Base-by-base conservation (phyloP, 208 protist genomes). In the Novymonas esmeraldas region DNA sequence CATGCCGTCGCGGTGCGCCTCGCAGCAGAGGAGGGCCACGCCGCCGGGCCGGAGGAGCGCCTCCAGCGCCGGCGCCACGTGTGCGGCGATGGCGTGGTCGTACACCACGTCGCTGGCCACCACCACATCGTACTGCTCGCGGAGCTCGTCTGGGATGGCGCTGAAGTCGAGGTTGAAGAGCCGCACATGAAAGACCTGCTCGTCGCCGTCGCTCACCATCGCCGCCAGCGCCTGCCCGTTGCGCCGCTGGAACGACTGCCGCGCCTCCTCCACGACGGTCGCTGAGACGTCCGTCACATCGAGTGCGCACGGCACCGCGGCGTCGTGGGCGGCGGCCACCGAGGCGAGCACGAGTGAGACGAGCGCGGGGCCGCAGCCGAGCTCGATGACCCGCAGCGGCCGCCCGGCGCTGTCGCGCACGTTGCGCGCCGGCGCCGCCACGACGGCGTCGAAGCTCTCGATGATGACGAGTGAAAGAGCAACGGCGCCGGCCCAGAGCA, bases 71-170 rank as follows among this genome's bases (percentile, higher is more conserved):
- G 76, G 73, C 13, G 79, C 55, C 7, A 89, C 77, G 55, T 74
- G 59, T 42, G 42, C 26, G 1, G 76, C 81, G 50, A 85, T 81
- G 67, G 68, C 44, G 57, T 70, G 57, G 73, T 86, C 84, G 65
- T 90, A 90, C 20, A 87, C 80, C 34, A 90, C 73, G 50, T 90
- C 84, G 49, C 84, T 86, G 3, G 70, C 80, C 9, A 90, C 34
- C 11, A 90, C 63, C 6, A 85, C 26, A 45, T 87, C 70, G 46
- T 85, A 90, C 28, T 57, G 60, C 7, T 66, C 73, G 41, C 20
- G 24, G 14, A 73, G 31, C 1, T 62, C 39, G 1, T 41, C 50
- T 0, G 77, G 77, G 14, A 87, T 73, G 50, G n/a, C 24, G 2
- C 50, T 14, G 38, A 90, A 83, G 57, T 90, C 78, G 7, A 90